Evolutionary conservation across 2,329 filamentous ascomycete genomes (phyloP), one percentile per base, ranked within the genome.

Genomic region (Scytalidium sp.): DNA sequence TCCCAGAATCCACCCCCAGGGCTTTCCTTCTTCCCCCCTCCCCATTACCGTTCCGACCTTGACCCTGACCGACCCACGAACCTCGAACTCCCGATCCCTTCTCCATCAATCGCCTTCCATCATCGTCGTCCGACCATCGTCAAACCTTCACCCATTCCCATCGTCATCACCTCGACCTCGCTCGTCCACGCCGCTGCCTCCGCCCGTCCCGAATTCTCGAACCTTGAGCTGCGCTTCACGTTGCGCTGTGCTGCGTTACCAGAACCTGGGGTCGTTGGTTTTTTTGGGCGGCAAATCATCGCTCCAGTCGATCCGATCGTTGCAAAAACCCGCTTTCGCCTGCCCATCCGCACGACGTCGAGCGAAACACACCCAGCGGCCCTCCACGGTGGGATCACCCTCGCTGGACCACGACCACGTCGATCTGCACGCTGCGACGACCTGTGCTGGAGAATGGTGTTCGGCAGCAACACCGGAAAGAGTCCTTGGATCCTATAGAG

Each of bases 291-390:
- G n/a, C n/a, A n/a, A n/a, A n/a, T n/a, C n/a, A n/a, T n/a, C n/a
- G n/a, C n/a, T n/a, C 53, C 52, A 47, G 45, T 52, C 44, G 43
- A 20, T 50, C 42, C 51, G 41, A 48, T 48, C 53, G 52, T n/a
- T 50, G 48, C 51, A 53, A 59, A 53, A 50, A 50, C 23, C 48
- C 49, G 39, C 49, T n/a, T 49, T 53, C 52, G 41, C 55, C 55
- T 63, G 61, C 56, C 56, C 48, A 56, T 56, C 49, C 51, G 45
- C 25, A 47, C 43, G 52, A 50, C n/a, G n/a, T n/a, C n/a, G n/a
- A n/a, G n/a, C 32, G 32, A 36, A 36, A 7, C 32, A 8, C 17
- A 36, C 32, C 32, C 11, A 36, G 5, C 32, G 17, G 17, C 32
- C 32, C 17, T n/a, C 13, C 5, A 15, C 15, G 13, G 11, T 15